Evolutionary conservation across 2,329 filamentous ascomycete species (phyloP), one percentile per base, ranked within the genome.

Genomic region (Colletotrichum sansevieriae): DNA sequence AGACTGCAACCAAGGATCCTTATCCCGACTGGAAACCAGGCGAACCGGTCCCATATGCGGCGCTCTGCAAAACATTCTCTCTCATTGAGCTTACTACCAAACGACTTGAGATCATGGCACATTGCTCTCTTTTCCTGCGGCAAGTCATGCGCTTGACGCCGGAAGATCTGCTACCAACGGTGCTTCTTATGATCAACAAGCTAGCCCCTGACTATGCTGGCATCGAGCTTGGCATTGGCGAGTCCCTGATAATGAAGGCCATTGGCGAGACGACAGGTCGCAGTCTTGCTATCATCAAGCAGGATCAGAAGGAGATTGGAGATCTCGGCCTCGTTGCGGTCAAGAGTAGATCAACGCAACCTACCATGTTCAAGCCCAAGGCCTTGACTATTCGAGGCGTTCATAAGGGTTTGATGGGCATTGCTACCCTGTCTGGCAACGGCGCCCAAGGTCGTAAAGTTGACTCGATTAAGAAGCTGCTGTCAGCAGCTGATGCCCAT

Each of bases 341-440:
- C 56, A 98, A 98, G 83, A 98, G 94, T 81, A 90, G 95, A 79
- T 93, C 92, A 13, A 98, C 95, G 52, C 96, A 99, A 76, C 93
- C 93, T 11, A 98, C 96, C 22, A 98, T 99, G 94, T 98, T 98
- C 85, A 97, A 97, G 79, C 96, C 95, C 2, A 98, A 97, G 80
- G 86, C 95, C 33, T 83, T 99, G 74, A 98, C 95, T 0, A 87
- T 99, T 2, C 88, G 88, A 65, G 94, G 92, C 33, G 95, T 99
- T 2, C 94, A 97, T 75, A 91, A 96, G 76, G 93, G 93, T 1
- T 80, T 99, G 41, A 92, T 98, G 85, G 88, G 86, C 39, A 97
- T 99, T 76, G 96, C 96, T 7, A 97, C 92, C 18, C 87, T 93
- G 13, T 88, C 93, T 72, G 96, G 96, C 10, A 92, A 93, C 76